Evolutionary conservation across 2,329 filamentous ascomycete species (phyloP), one percentile per base, ranked within the genome.

Genomic region (Fusarium torreyae): DNA sequence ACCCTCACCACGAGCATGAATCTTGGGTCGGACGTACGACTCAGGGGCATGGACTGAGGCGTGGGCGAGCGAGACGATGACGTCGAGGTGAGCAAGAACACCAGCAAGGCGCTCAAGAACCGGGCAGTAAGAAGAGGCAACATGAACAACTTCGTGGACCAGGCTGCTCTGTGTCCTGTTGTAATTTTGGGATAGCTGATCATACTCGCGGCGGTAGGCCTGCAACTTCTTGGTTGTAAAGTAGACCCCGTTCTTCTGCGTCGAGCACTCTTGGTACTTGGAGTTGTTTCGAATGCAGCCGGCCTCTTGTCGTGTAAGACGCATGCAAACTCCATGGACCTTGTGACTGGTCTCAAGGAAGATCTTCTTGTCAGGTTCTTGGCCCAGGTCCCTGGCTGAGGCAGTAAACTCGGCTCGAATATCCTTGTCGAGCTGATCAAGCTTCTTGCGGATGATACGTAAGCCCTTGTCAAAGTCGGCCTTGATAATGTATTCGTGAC

Each of bases 401-500:
- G 88, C 86, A 51, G 85, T 83, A 74, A 97, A 96, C 78, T 98
- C 95, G 33, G 86, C 85, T 51, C 94, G 88, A 88, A 99, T 98
- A 56, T 94, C 91, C 43, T 89, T 84, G 68, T 91, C 91, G 28
- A 97, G 83, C 76, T 91, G 93, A 76, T 98, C 95, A 3, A 99
- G 88, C 77, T 95, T 96, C 81, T 93, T 94, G 53, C 93, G 90
- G 72, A 99, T 97, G n/a, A 93, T 89, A 18, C 92, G 89, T 38
- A 99, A 84, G 56, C 90, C 88, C 61, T 98, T 94, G 75, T 99
- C 96, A 69, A 98, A 99, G 76, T 99, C 96, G 1, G 97, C 93
- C 81, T 98, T 99, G 86, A 99, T 99, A 74, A 98, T 95, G 81
- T 97, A 99, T 77, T 99, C 96, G 76, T 99, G 96, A 71, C 96